Evolutionary conservation across 1,139 yeast genomes (phyloP).

Genomic region (Scheffersomyces cryptocercus): DNA sequence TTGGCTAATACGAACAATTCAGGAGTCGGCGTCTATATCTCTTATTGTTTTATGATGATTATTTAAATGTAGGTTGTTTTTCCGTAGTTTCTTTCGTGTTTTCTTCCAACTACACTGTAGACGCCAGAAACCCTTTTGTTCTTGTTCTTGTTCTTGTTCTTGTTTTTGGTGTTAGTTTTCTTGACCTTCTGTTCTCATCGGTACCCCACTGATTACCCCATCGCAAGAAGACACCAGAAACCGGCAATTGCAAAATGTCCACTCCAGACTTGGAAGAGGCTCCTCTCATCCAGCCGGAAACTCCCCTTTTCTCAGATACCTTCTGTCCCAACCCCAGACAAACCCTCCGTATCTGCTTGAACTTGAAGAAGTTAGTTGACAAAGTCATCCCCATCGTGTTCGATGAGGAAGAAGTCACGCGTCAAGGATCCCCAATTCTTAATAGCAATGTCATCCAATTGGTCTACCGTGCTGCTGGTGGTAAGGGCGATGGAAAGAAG

Average conservation of each 20-base stretch:
- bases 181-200: too few relatives aligned
- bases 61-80: too few relatives aligned
- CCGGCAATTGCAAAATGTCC: background rate
- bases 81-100: too few relatives aligned
- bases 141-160: too few relatives aligned
- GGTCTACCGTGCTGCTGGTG: conserved; percentile 79
- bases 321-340: conserved; percentile 66
- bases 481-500: conserved; percentile 59
- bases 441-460: conserved; percentile 59
- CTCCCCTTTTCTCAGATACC: conserved; percentile 8
- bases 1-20: too few relatives aligned
- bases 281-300: background rate
- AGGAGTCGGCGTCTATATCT: too few relatives aligned
- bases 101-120: too few relatives aligned
- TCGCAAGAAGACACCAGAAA: background rate
- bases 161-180: too few relatives aligned
- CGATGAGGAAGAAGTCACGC: conserved; percentile 48
- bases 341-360: conserved; percentile 68
- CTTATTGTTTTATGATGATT: too few relatives aligned
- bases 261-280: conserved; percentile 2
- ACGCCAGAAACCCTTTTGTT: too few relatives aligned
- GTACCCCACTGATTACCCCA: too few relatives aligned
- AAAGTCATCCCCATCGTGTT: conserved; percentile 66
- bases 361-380: conserved; percentile 73
- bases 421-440: conserved; percentile 63